Evolutionary conservation across 768 basidiomycete species (phyloP).

Genomic region (Russula sp.): DNA sequence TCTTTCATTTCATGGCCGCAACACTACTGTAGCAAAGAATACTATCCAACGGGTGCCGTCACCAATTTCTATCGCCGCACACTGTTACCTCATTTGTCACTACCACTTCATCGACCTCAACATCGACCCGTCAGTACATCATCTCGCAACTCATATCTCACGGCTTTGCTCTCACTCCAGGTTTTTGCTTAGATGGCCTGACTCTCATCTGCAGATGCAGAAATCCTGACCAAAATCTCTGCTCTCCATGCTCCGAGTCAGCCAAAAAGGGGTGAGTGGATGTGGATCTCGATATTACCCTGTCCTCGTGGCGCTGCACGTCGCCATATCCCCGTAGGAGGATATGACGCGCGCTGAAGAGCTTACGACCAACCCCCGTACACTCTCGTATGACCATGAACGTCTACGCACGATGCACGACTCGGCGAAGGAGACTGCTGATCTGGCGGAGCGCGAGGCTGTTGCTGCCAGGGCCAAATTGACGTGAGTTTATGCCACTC

Average conservation of each 20-base stretch:
- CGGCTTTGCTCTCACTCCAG: slow-evolving; percentile 61
- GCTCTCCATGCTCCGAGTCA: slow-evolving; percentile 65
- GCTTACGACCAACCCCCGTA: slow-evolving; percentile 65
- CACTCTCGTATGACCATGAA: slow-evolving; percentile 76
- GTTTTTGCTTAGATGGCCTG: slow-evolving; percentile 62
- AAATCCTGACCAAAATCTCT: slow-evolving; percentile 68
- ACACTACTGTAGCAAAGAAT: slow-evolving; percentile 33
- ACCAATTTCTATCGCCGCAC: slow-evolving; percentile 4
- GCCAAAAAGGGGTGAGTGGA: slow-evolving; percentile 65
- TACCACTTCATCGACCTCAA: slow-evolving; percentile 40
- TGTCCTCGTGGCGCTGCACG: no score
- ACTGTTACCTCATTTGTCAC: slow-evolving; percentile 30
- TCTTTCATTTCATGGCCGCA: background rate
- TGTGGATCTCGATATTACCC: slow-evolving; percentile 27
- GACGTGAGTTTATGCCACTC: slow-evolving; percentile 42
- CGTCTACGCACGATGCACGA: slow-evolving; percentile 62
- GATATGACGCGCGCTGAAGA: slow-evolving; percentile 81
- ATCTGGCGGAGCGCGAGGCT: slow-evolving; percentile 73
- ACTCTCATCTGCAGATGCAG: slow-evolving; percentile 43
- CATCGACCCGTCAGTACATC: slow-evolving; percentile 67
- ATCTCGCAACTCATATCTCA: slow-evolving; percentile 80
- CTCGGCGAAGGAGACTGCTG: slow-evolving; percentile 51
- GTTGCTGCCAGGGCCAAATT: slow-evolving; percentile 67
- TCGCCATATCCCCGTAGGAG: slow-evolving; percentile 35
- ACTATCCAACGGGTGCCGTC: slow-evolving; percentile 48